These are phyloP conservation scores for Colletotrichum australisinense DNA, from an alignment of 2,329 filamentous ascomycete genomes.

Conservation along the genomic window DNA sequence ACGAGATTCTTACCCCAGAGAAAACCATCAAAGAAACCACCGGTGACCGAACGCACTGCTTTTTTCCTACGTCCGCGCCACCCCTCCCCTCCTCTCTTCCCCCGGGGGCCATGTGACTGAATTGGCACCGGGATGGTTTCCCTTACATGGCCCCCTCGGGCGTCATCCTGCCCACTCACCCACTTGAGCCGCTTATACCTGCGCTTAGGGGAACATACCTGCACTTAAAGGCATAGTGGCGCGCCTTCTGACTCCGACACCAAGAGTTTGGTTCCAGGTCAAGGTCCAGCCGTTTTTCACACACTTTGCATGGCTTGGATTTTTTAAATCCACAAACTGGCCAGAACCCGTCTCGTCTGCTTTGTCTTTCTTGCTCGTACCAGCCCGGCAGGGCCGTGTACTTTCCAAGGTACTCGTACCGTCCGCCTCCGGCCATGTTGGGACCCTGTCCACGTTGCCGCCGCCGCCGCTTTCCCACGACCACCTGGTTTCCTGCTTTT, in stretches of 20 bases:
- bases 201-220: constrained; percentile 39
- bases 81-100: background rate
- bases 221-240: constrained; percentile 34
- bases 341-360: background rate
- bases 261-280: constrained; percentile 34
- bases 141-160: constrained; percentile 35
- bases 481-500: constrained; percentile 1
- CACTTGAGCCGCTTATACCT: constrained; percentile 39
- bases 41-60: constrained; percentile 30
- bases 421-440: constrained; percentile 22
- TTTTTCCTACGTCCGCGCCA: constrained; percentile 39
- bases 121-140: constrained; percentile 41
- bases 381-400: too few relatives aligned
- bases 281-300: constrained; percentile 8
- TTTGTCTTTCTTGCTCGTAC: background rate
- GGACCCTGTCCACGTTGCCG: constrained; percentile 14
- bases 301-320: too few relatives aligned
- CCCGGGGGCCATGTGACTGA: constrained; percentile 37
- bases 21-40: constrained; percentile 8
- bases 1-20: constrained; percentile 21
- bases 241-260: constrained; percentile 31
- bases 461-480: constrained; percentile 11
- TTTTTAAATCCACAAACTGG: background rate
- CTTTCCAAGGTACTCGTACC: background rate
- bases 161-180: constrained; percentile 37